Percentiles rank a stretch among this genome's conserved stretches.
Evolutionary conservation across 768 basidiomycete species (phyloP).

Genomic region (Suillus subalutaceus): DNA sequence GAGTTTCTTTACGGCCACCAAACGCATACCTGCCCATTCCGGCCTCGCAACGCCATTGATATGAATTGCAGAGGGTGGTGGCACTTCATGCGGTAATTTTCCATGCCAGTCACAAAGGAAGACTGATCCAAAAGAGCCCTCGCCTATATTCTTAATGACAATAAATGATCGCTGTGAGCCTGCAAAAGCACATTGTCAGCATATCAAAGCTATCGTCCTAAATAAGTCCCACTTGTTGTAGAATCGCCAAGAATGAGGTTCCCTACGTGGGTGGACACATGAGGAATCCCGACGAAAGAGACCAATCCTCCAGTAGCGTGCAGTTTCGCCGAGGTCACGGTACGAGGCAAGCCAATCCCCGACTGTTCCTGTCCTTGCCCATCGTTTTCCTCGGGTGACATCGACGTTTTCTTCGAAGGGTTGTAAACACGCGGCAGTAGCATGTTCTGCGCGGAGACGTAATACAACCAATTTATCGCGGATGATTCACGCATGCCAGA

Average conservation of each 20-base stretch:
- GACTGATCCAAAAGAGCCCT: constrained; percentile 98
- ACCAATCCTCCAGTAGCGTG: constrained; percentile 23
- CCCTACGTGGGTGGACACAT: constrained; percentile 70
- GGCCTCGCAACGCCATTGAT: constrained; percentile 87
- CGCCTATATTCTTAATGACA: constrained; percentile 93
- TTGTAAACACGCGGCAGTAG: not conserved
- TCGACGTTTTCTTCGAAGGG: not conserved
- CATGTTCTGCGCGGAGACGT: not conserved
- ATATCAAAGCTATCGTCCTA: constrained; percentile 12
- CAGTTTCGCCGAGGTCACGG: not conserved
- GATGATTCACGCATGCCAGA: not conserved
- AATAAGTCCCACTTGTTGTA: constrained; percentile 60
- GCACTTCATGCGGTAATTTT: constrained; percentile 81
- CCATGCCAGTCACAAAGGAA: constrained; percentile 99
- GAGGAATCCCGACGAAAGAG: constrained; percentile 71
- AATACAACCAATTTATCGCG: not conserved
- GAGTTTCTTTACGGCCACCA: constrained; percentile 98
- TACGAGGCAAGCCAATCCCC: not conserved
- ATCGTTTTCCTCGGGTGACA: not conserved
- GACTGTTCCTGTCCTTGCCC: not conserved
- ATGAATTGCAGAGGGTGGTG: constrained; percentile 91
- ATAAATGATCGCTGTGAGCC: constrained; percentile 89
- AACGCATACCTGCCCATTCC: constrained; percentile 90
- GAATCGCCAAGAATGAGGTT: constrained; percentile 73
- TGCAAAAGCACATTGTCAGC: constrained; percentile 35